Percentiles rank a stretch among this genome's conserved stretches.
These are phyloP conservation scores for Peronospora farinosa DNA, from an alignment of 352 stramenopile genomes.

Conservation along the genomic window DNA sequence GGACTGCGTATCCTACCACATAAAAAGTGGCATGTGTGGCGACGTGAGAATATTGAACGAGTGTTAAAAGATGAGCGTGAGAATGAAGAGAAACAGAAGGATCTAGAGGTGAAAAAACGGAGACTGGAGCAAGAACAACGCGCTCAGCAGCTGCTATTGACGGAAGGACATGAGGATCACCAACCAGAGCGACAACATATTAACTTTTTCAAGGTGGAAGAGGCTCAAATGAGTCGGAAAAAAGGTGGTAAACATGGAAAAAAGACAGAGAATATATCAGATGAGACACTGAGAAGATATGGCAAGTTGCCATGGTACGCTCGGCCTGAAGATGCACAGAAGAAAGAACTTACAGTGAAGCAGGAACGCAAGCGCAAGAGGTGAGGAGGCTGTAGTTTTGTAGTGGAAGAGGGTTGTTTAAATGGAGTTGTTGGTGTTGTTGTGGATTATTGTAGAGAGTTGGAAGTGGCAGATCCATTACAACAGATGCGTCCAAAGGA, in stretches of 20 bases:
- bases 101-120: conserved; percentile 14
- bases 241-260: not conserved
- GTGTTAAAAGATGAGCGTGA: conserved; percentile 64
- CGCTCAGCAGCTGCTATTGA: conserved; percentile 23
- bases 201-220: conserved; percentile 39
- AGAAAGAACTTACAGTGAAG: conserved; percentile 7
- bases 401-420: not conserved
- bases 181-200: conserved; percentile 17
- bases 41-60: conserved; percentile 75
- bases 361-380: conserved; percentile 37
- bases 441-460: conserved; percentile 21
- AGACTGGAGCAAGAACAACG: conserved; percentile 34
- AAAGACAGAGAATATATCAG: conserved; percentile 1
- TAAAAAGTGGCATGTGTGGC: conserved; percentile 86
- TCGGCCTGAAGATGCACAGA: conserved; percentile 7
- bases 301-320: conserved; percentile 43
- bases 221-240: conserved; percentile 5
- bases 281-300: conserved; percentile 33
- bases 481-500: conserved; percentile 35
- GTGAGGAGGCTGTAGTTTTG: conserved; percentile 8
- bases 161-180: not conserved
- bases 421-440: conserved; percentile 3
- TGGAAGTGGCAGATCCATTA: conserved; percentile 33
- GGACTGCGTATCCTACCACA: conserved; percentile 60
- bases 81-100: conserved; percentile 28